These are phyloP conservation scores for Leccinum variicolor DNA, from an alignment of 768 basidiomycete genomes.

Conservation along the genomic window DNA sequence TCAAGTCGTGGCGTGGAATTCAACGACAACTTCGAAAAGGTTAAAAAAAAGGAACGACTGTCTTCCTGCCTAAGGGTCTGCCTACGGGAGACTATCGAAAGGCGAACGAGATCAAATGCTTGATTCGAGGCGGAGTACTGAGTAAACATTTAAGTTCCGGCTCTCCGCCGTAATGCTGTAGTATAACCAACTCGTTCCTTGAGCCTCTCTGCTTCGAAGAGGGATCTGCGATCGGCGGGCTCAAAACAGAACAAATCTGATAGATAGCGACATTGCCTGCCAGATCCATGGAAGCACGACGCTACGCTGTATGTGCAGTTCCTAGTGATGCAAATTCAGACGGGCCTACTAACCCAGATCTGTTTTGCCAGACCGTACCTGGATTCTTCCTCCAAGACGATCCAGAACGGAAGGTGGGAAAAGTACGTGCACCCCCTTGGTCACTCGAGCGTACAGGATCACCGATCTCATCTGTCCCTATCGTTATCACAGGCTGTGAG, in stretches of 20 bases:
- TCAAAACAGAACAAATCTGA: not conserved
- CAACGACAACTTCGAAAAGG: no score
- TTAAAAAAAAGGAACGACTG: no score
- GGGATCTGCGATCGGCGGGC: not conserved
- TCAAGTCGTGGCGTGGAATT: no score
- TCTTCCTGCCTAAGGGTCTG: no score
- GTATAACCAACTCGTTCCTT: no score
- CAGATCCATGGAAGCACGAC: slow-evolving; percentile 5
- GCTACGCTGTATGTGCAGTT: slow-evolving; percentile 17
- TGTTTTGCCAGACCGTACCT: slow-evolving; percentile 1
- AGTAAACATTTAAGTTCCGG: not conserved
- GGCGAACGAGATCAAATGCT: no score
- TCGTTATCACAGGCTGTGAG: slow-evolving; percentile 13
- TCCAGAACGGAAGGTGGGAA: slow-evolving; percentile 5
- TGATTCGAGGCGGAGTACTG: not conserved
- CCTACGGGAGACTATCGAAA: no score
- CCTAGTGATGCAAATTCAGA: not conserved
- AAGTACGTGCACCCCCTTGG: slow-evolving; percentile 6
- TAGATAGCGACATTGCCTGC: not conserved
- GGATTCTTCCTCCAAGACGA: slow-evolving; percentile 23
- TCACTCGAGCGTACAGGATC: not conserved
- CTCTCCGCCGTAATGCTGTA: not conserved
- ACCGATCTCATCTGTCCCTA: not conserved
- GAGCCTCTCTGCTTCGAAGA: not conserved
- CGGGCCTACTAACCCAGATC: not conserved